Evolutionary conservation across 805 yeast genomes (phyloP).

Genomic region (Wickerhamia fluorescens): DNA sequence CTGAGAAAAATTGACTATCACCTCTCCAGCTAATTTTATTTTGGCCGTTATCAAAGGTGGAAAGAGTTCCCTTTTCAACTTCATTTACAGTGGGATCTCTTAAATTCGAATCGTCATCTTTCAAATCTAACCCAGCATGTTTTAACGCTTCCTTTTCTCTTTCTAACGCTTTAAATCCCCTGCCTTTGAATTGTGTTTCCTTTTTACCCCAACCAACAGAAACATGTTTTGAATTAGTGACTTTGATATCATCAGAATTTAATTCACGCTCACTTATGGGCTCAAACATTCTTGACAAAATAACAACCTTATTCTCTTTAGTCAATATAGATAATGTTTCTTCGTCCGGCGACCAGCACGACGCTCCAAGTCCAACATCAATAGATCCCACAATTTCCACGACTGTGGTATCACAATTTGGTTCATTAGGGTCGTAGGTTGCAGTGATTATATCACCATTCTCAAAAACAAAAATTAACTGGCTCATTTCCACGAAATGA

Average conservation of each 20-base stretch:
- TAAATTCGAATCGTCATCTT: slow-evolving; percentile 47
- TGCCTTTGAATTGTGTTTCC: slow-evolving; percentile 95
- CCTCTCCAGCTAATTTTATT: slow-evolving; percentile 85
- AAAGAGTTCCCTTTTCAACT: slow-evolving; percentile 60
- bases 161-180: slow-evolving; percentile 69
- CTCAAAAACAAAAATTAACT: slow-evolving; percentile 57
- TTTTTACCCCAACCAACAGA: slow-evolving; percentile 98
- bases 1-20: slow-evolving; percentile 77
- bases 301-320: slow-evolving; percentile 47
- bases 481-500: slow-evolving; percentile 66
- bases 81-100: slow-evolving; percentile 85
- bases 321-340: slow-evolving; percentile 74
- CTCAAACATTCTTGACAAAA: slow-evolving; percentile 73
- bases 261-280: slow-evolving; percentile 63
- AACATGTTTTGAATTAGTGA: slow-evolving; percentile 67
- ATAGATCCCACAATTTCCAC: slow-evolving; percentile 78
- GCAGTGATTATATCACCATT: slow-evolving; percentile 75
- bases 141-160: slow-evolving; percentile 50
- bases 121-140: slow-evolving; percentile 63
- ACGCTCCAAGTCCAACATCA: slow-evolving; percentile 66
- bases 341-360: slow-evolving; percentile 88
- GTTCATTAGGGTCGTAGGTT: slow-evolving; percentile 44
- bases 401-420: slow-evolving; percentile 48
- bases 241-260: slow-evolving; percentile 51
- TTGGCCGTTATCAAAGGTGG: slow-evolving; percentile 44